Conservation (phyloP, 768 basidiomycete species). For the Lactifluus pinguis region DNA sequence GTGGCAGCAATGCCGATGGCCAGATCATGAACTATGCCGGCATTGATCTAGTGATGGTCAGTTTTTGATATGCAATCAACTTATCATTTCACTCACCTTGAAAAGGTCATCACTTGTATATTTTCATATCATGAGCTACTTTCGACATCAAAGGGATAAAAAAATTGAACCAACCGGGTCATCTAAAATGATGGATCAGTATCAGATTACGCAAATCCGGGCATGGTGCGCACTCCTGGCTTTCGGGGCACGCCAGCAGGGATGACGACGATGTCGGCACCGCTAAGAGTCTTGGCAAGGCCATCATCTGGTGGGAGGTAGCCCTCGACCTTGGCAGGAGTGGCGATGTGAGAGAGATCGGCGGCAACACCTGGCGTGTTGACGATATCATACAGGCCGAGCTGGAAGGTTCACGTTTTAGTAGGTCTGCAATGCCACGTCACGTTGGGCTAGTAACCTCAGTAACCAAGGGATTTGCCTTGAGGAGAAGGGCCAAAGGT, state of each 20-base stretch:
- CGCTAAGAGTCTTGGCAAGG: slow-evolving; percentile 71
- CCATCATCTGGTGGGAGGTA: slow-evolving; percentile 73
- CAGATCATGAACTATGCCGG: slow-evolving; percentile 89
- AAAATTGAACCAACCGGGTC: slow-evolving; percentile 34
- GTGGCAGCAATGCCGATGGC: slow-evolving; percentile 79
- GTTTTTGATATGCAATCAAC: not conserved
- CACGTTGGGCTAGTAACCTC: slow-evolving; percentile 36
- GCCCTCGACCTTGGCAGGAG: slow-evolving; percentile 78
- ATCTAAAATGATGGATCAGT: slow-evolving; percentile 29
- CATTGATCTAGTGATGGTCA: slow-evolving; percentile 68
- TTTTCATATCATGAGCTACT: slow-evolving; percentile 4
- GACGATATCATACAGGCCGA: slow-evolving; percentile 91
- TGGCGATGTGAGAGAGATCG: slow-evolving; percentile 90
- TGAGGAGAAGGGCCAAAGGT: slow-evolving; percentile 87
- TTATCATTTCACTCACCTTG: slow-evolving; percentile 48
- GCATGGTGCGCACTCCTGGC: slow-evolving; percentile 39
- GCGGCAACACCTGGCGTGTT: slow-evolving; percentile 95
- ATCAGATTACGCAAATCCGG: not conserved
- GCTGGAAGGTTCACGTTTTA: slow-evolving; percentile 33
- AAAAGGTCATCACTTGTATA: slow-evolving; percentile 82
- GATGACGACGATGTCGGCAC: slow-evolving; percentile 87
- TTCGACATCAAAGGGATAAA: not conserved
- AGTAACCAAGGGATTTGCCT: slow-evolving; percentile 73
- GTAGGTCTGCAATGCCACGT: not conserved
- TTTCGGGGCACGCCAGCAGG: slow-evolving; percentile 96